These are phyloP conservation scores for Cryptomeria japonica DNA, from an alignment of 75 land plant genomes.

Conservation along the genomic window DNA sequence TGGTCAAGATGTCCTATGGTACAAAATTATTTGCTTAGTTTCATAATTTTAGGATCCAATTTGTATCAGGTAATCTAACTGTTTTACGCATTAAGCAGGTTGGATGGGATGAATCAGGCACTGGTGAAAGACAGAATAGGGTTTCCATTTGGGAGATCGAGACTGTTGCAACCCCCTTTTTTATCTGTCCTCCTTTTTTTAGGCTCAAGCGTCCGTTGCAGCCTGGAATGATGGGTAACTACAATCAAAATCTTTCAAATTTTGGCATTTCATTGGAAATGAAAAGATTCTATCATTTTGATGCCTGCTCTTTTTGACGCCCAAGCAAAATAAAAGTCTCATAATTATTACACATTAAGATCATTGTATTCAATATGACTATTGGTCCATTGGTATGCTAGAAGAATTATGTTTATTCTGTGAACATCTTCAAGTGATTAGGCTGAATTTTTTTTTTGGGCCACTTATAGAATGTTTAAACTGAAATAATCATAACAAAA, in stretches of 20 bases:
- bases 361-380: background rate
- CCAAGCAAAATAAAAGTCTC: background rate
- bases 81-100: constrained; percentile 46
- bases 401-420: background rate
- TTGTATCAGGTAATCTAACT: background rate
- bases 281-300: background rate
- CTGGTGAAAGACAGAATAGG: constrained; percentile 78
- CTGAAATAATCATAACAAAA: background rate
- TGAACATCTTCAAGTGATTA: background rate
- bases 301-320: background rate
- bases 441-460: background rate
- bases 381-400: background rate
- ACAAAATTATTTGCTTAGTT: background rate
- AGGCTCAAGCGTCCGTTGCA: constrained; percentile 66
- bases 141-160: constrained; percentile 98
- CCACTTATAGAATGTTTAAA: background rate
- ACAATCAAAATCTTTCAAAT: background rate
- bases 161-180: constrained; percentile 86
- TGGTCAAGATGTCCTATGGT: background rate
- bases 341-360: background rate
- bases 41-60: background rate
- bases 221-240: constrained; percentile 45
- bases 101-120: constrained; percentile 97
- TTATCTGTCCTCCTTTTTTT: constrained; percentile 73
- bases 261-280: background rate